Conservation (phyloP, 805 yeast species). For the Saccharomycopsis fermentans region DNA sequence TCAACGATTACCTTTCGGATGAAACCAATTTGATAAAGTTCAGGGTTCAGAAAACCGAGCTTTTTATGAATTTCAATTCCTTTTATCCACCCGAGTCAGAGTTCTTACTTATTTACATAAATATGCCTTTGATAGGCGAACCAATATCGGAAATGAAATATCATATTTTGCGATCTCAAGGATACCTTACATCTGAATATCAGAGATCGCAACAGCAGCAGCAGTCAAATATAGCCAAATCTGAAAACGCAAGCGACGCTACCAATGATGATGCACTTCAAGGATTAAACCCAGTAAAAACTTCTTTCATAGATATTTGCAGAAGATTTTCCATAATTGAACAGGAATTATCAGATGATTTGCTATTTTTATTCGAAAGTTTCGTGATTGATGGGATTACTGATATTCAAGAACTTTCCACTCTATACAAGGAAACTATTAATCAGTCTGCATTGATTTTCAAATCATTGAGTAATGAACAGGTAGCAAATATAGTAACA, state of each 20-base stretch:
- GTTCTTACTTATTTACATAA: constrained; percentile 49
- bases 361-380: constrained; percentile 30
- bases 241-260: background rate
- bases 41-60: constrained; percentile 34
- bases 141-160: constrained; percentile 21
- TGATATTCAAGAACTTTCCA: constrained; percentile 22
- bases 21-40: constrained; percentile 22
- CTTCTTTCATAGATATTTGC: constrained; percentile 31
- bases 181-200: background rate
- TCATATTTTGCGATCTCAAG: background rate
- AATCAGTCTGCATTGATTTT: constrained; percentile 24
- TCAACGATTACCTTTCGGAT: background rate
- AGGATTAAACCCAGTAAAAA: constrained; percentile 2
- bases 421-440: constrained; percentile 21
- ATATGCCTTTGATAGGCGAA: constrained; percentile 42
- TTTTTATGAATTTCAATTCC: constrained; percentile 46
- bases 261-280: background rate
- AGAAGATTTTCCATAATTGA: constrained; percentile 32
- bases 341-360: constrained; percentile 30
- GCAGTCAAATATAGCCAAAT: background rate
- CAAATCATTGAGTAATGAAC: constrained; percentile 21
- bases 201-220: background rate
- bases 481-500: background rate
- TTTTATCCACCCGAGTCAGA: constrained; percentile 48
- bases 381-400: constrained; percentile 29